A percentile compares a stretch with the other conserved stretches of the same genome.
These are phyloP conservation scores for Parascedosporium putredinis DNA, from an alignment of 2,329 filamentous ascomycete genomes.

Conservation along the genomic window DNA sequence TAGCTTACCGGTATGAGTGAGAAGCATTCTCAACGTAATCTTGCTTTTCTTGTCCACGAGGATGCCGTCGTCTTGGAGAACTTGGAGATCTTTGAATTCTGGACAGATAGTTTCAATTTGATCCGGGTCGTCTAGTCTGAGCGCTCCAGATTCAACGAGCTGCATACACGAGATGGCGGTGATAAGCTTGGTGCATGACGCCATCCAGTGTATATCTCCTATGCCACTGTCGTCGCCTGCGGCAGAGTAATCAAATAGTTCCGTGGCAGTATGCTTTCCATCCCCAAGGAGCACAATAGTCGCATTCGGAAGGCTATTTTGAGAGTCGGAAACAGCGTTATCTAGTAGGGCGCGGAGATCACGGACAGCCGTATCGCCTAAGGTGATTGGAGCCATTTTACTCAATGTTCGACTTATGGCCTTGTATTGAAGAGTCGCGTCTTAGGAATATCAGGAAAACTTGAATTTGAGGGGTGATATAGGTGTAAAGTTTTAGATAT, in stretches of 20 bases:
- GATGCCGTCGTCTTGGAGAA: constrained; percentile 28
- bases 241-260: background rate
- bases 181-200: constrained; percentile 48
- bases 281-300: background rate
- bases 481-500: no score
- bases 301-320: background rate
- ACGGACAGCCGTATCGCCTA: background rate
- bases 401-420: no score
- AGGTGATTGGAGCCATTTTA: background rate
- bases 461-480: no score
- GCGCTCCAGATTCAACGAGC: constrained; percentile 39
- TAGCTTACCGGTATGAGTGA: constrained; percentile 45
- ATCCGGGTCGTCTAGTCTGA: constrained; percentile 36
- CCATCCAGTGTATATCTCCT: constrained; percentile 51
- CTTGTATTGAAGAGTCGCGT: no score
- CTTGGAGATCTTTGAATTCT: constrained; percentile 36
- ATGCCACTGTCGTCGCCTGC: constrained; percentile 16
- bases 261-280: background rate
- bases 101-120: constrained; percentile 36
- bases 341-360: background rate
- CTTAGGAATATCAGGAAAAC: no score
- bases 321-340: background rate
- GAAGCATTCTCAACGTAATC: constrained; percentile 48
- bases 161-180: constrained; percentile 44
- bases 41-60: constrained; percentile 31